phyloP scores from a whole-genome alignment of 345 rosid genomes.

The Sapria himalayana region DNA sequence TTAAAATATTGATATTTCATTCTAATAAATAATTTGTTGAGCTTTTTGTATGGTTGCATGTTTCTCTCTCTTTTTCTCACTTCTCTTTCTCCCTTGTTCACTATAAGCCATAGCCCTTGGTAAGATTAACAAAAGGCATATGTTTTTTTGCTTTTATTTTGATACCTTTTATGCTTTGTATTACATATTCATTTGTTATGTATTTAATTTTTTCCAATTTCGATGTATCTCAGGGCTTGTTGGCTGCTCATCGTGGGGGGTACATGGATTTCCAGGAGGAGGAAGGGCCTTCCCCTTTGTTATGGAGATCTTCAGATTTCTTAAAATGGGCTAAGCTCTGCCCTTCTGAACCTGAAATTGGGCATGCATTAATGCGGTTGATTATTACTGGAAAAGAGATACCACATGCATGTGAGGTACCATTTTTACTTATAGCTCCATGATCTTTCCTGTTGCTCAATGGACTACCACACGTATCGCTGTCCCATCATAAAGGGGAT shows the following conservation, averaged over 20 bases:
- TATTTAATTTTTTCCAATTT: constrained; percentile 5
- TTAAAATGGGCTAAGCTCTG: constrained; percentile 95
- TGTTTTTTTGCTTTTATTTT: too few relatives aligned
- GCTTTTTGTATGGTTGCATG: too few relatives aligned
- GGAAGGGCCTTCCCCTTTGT: constrained; percentile 90
- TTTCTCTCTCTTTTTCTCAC: too few relatives aligned
- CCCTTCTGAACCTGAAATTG: constrained; percentile 93
- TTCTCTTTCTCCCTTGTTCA: too few relatives aligned
- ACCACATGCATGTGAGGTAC: constrained; percentile 97
- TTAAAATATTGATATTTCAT: too few relatives aligned
- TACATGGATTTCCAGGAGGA: constrained; percentile 90
- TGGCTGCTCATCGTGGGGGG: constrained; percentile 99
- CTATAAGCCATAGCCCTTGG: too few relatives aligned
- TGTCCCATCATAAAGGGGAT: neutral
- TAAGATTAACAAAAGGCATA: too few relatives aligned
- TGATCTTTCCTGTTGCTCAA: neutral
- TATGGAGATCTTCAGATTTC: constrained; percentile 97
- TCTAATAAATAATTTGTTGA: too few relatives aligned
- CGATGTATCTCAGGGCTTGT: constrained; percentile 41
- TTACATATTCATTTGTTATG: too few relatives aligned
- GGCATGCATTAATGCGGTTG: constrained; percentile 97
- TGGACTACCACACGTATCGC: constrained; percentile 1
- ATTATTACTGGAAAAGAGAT: constrained; percentile 94
- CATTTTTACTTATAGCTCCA: neutral
- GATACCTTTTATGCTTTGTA: too few relatives aligned